A percentile compares a stretch with the other conserved stretches of the same genome.
Conservation (phyloP, 2,329 filamentous ascomycete species). For the Polychaeton citri region DNA sequence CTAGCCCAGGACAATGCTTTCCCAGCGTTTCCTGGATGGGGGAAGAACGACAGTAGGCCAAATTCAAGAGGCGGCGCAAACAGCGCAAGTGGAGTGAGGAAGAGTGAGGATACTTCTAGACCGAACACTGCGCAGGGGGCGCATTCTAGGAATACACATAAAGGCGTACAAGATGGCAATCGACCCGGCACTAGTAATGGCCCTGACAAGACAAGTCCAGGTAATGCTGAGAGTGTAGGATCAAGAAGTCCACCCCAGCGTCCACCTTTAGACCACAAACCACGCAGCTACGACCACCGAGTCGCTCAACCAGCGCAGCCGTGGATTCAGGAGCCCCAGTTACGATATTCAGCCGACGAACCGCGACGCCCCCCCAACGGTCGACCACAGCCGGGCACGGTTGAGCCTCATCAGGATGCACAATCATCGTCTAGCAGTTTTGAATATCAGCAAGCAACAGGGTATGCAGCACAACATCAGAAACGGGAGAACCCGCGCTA, state of each 20-base stretch:
- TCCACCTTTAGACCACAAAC: background rate
- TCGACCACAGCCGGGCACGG: background rate
- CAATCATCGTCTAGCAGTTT: too few species aligned
- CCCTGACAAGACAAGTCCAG: background rate
- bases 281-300: background rate
- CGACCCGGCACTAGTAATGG: background rate
- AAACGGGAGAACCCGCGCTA: too few species aligned
- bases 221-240: background rate
- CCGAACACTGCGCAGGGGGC: slow-evolving; percentile 1
- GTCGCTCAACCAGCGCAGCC: background rate
- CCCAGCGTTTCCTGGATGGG: slow-evolving; percentile 26
- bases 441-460: too few species aligned
- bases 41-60: background rate
- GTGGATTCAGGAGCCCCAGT: background rate
- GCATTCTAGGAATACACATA: slow-evolving; percentile 3
- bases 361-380: background rate
- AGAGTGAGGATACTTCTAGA: background rate
- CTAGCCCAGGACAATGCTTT: slow-evolving; percentile 34
- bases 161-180: slow-evolving; percentile 8
- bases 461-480: too few species aligned
- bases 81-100: background rate
- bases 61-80: background rate
- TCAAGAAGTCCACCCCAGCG: background rate
- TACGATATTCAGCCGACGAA: background rate
- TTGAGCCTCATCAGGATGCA: too few species aligned